Conservation (phyloP, 768 basidiomycete species). For the Pleurotus eryngii region DNA sequence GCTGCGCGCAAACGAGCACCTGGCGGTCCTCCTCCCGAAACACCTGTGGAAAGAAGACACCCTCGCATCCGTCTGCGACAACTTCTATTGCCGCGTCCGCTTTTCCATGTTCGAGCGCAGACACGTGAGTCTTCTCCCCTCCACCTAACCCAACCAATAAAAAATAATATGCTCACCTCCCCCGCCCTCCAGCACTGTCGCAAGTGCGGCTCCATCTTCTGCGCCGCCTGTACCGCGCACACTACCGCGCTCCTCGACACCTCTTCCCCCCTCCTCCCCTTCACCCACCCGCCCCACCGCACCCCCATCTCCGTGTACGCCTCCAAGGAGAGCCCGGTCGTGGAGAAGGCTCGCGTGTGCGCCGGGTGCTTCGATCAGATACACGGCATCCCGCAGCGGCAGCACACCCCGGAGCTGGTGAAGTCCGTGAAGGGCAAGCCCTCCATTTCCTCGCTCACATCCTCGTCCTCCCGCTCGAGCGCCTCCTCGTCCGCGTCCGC, state of each 20-base stretch:
- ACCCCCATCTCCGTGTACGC: conserved; percentile 56
- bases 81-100: conserved; percentile 60
- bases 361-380: conserved; percentile 77
- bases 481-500: conserved; percentile 22
- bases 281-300: conserved; percentile 69
- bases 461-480: conserved; percentile 20
- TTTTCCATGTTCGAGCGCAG: conserved; percentile 73
- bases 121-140: conserved; percentile 51
- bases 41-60: conserved; percentile 78
- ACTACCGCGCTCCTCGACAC: conserved; percentile 68
- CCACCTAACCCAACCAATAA: too few species aligned
- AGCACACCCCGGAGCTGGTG: conserved; percentile 34
- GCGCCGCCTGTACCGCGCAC: conserved; percentile 56
- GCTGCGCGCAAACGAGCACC: conserved; percentile 45
- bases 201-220: conserved; percentile 81
- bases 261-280: conserved; percentile 49
- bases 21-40: conserved; percentile 70
- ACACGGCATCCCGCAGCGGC: conserved; percentile 50
- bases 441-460: conserved; percentile 16
- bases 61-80: conserved; percentile 63
- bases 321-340: conserved; percentile 57
- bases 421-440: not conserved
- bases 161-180: conserved; percentile 6
- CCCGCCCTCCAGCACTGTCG: conserved; percentile 40
- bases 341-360: conserved; percentile 57